A percentile compares a stretch with the other conserved stretches of the same genome.
Evolutionary conservation across 2,329 filamentous ascomycete species (phyloP).

Genomic region (Cercospora citrullina): DNA sequence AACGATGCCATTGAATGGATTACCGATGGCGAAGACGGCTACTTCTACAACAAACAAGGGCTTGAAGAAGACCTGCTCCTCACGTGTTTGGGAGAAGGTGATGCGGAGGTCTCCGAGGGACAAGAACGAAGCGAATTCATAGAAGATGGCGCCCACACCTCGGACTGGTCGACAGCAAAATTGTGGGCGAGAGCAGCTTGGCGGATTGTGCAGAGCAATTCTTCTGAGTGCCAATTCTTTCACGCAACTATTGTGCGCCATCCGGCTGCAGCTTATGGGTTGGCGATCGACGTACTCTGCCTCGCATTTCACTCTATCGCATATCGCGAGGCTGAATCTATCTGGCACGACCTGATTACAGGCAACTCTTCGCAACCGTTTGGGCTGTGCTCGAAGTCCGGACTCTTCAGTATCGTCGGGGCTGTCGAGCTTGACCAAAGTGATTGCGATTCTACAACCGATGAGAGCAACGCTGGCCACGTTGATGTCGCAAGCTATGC

Average conservation of each 20-base stretch:
- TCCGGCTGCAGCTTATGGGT: constrained; percentile 26
- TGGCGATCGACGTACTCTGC: constrained; percentile 30
- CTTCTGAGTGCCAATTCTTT: constrained; percentile 21
- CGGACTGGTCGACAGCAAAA: constrained; percentile 26
- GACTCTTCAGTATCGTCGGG: not conserved
- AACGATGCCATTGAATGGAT: constrained; percentile 29
- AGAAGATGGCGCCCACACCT: constrained; percentile 16
- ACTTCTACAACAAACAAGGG: constrained; percentile 24
- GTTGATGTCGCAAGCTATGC: not conserved
- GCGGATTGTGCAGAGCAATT: constrained; percentile 29
- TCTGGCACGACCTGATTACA: constrained; percentile 22
- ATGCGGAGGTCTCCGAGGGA: not conserved
- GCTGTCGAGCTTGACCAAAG: constrained; percentile 6
- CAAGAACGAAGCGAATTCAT: constrained; percentile 6
- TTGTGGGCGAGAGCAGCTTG: constrained; percentile 31
- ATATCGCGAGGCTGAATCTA: constrained; percentile 18
- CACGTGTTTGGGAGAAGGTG: constrained; percentile 27
- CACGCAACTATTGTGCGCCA: constrained; percentile 17
- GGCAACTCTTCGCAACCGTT: not conserved
- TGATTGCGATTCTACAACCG: not conserved
- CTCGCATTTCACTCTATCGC: constrained; percentile 32
- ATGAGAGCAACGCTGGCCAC: not conserved
- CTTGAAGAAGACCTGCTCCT: constrained; percentile 31
- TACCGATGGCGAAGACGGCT: constrained; percentile 22
- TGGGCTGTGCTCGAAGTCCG: not conserved